Conservation (phyloP, 208 protist species). For the Acanthamoeba comandoni region DNA sequence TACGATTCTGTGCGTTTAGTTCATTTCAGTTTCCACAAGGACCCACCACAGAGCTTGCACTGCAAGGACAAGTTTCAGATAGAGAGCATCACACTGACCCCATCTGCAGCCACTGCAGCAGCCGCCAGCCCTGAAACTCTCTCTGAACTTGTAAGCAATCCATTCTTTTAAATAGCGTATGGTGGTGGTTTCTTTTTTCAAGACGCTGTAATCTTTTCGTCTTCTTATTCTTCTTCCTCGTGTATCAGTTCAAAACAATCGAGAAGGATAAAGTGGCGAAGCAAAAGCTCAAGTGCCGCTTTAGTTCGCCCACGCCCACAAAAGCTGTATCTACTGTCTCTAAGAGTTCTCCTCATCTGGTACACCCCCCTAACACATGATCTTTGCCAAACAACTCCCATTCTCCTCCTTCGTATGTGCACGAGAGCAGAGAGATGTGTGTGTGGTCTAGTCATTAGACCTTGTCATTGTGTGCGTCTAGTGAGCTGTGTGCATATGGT, state of each 20-base stretch:
- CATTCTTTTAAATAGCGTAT: not conserved
- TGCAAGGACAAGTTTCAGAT: constrained; percentile 76
- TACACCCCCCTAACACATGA: too few species aligned
- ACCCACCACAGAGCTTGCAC: constrained; percentile 67
- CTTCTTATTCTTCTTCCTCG: too few species aligned
- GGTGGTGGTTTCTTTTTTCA: not conserved
- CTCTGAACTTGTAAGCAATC: constrained; percentile 29
- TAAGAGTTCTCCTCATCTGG: too few species aligned
- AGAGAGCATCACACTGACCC: constrained; percentile 41
- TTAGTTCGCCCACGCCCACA: constrained; percentile 51
- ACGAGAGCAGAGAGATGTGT: too few species aligned
- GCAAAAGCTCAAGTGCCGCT: constrained; percentile 73
- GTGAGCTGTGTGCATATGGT: too few species aligned
- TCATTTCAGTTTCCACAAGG: constrained; percentile 75
- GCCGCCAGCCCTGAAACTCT: too few species aligned
- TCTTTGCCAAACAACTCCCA: too few species aligned
- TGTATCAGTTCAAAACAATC: not conserved
- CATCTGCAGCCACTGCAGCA: constrained; percentile 9
- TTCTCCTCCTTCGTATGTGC: too few species aligned
- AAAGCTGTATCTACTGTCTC: too few species aligned
- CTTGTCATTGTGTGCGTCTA: too few species aligned
- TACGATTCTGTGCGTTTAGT: constrained; percentile 20
- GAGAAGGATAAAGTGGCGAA: constrained; percentile 37
- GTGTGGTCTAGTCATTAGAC: too few species aligned
- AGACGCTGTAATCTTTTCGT: not conserved